phyloP scores from a whole-genome alignment of 768 basidiomycete species.

The Royoungia palumana region DNA sequence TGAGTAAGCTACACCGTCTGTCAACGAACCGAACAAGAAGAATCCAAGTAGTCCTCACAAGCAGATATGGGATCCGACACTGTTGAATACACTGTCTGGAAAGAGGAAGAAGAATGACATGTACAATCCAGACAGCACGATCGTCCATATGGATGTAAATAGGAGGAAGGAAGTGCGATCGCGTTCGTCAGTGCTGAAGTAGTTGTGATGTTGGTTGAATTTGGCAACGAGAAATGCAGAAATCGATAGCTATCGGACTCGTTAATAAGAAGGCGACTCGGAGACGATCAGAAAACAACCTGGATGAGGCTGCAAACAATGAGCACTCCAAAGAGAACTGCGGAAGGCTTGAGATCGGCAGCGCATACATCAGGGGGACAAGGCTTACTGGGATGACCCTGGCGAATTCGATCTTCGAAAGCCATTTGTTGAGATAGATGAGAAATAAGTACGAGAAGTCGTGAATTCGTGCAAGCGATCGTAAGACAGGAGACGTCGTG shows the following conservation, averaged over 20 bases:
- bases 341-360: constrained; percentile 30
- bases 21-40: constrained; percentile 2
- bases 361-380: neutral
- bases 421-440: constrained; percentile 29
- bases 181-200: constrained; percentile 44
- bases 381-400: constrained; percentile 55
- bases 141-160: constrained; percentile 73
- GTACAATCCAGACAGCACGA: constrained; percentile 51
- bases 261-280: neutral
- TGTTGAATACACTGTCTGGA: constrained; percentile 49
- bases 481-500: constrained; percentile 4
- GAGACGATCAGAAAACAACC: constrained; percentile 33
- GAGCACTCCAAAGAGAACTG: constrained; percentile 48
- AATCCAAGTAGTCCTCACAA: constrained; percentile 45
- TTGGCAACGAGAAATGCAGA: constrained; percentile 68
- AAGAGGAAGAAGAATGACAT: constrained; percentile 52
- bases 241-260: constrained; percentile 50
- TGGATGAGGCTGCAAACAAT: constrained; percentile 64
- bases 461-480: constrained; percentile 28
- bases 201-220: constrained; percentile 58
- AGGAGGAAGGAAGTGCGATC: constrained; percentile 65
- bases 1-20: constrained; percentile 42
- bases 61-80: constrained; percentile 58
- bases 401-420: constrained; percentile 41
- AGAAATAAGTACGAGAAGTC: constrained; percentile 16